Percentiles rank a stretch among this genome's conserved stretches.
These are phyloP conservation scores for Diaporthe vexans DNA, from an alignment of 2,329 filamentous ascomycete species.

Conservation along the genomic window DNA sequence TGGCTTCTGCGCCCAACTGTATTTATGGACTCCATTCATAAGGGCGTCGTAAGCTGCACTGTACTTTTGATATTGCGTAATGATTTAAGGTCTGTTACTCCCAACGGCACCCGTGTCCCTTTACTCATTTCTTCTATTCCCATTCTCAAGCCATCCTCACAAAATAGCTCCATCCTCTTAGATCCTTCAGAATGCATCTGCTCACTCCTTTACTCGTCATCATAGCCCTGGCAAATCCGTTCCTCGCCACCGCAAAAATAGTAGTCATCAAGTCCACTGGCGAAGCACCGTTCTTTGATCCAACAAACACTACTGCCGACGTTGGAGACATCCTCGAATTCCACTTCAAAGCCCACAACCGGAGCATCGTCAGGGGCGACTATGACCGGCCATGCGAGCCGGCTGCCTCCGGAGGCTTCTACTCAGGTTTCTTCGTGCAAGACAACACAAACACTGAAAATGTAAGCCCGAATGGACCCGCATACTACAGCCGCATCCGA, in stretches of 20 bases:
- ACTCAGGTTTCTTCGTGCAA: constrained; percentile 61
- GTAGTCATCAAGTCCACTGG: constrained; percentile 56
- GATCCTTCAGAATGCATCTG: neutral
- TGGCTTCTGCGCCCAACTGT: constrained; percentile 8
- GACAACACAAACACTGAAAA: constrained; percentile 41
- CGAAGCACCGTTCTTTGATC: constrained; percentile 55
- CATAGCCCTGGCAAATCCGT: neutral
- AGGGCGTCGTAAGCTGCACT: neutral
- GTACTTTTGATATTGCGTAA: neutral
- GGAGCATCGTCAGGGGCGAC: constrained; percentile 63
- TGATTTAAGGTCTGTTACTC: neutral
- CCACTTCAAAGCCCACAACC: constrained; percentile 64
- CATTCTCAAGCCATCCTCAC: neutral
- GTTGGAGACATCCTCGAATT: constrained; percentile 65
- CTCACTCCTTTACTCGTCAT: neutral
- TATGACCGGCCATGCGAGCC: constrained; percentile 64
- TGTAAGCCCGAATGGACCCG: constrained; percentile 36
- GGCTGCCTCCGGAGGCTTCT: constrained; percentile 57
- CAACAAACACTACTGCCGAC: constrained; percentile 58
- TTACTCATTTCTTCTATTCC: no score
- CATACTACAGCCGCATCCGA: neutral
- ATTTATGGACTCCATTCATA: constrained; percentile 4
- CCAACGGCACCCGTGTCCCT: neutral
- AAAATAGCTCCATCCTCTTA: no score
- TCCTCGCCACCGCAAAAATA: constrained; percentile 43